Base-by-base conservation (phyloP, 805 yeast species). In the Brettanomyces nanus region DNA sequence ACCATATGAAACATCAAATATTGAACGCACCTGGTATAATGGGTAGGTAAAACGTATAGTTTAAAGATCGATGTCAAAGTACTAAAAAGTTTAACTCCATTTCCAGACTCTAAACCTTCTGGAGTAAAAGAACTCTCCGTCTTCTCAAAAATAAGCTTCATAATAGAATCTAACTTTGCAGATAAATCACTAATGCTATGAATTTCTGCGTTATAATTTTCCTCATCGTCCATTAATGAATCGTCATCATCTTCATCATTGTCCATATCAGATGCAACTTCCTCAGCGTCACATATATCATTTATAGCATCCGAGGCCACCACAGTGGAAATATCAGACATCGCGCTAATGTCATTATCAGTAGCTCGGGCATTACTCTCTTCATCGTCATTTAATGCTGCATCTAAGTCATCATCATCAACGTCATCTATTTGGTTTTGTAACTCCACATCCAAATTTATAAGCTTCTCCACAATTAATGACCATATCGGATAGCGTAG, bases 391-490 rank as follows among this genome's bases (percentile, higher is more conserved):
- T 53, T 64, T 18, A 58, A 39, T 2, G 56, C 63, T 7, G 69
- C 77, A 6, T 73, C 79, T 10, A 74, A 72, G 32, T 78, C 76
- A 39, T 75, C 82, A 46, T 84, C 92, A 53, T 84, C 95, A 39
- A 81, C 62, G 46, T 85, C 95, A 49, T 87, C 95, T 41, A 85
- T 62, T 49, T 83, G 92, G 53, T 85, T 86, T 52, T 86, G 95
- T 40, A 89, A 66, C 58, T 87, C 97, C 4, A 89, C 96, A 59
- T 90, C 98, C 33, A 92, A 66, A 46, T 85, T 83, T 42, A 92
- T 85, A 39, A 84, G 71, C 44, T 78, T 74, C 57, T 90, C 95
- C 28, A 87, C 65, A 13, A 89, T 68, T 41, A 85, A 59, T 18
- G 82, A 79, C 96, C 97, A 89, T 5, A 85, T 68, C 33, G 75